Evolutionary conservation across 2,329 filamentous ascomycete genomes (phyloP).

Genomic region (Fusarium duplospermum): DNA sequence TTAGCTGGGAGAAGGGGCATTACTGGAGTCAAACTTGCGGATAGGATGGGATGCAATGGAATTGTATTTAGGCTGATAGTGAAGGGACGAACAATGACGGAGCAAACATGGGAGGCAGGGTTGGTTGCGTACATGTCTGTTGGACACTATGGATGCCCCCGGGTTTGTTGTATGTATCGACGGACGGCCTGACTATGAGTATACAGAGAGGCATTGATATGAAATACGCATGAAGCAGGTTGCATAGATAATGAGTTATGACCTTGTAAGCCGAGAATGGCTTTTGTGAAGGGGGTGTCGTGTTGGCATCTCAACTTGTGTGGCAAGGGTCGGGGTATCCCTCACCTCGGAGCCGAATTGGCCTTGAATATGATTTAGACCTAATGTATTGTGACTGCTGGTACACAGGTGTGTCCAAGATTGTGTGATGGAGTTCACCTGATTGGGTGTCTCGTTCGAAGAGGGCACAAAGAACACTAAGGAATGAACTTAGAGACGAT

Average conservation of each 20-base stretch:
- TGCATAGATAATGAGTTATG: constrained; percentile 11
- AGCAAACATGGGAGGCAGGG: constrained; percentile 10
- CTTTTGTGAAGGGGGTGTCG: neutral
- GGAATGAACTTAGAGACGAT: neutral
- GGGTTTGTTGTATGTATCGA: constrained; percentile 24
- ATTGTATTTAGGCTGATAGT: constrained; percentile 28
- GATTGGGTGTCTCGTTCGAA: neutral
- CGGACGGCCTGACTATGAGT: constrained; percentile 14
- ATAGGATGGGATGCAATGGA: constrained; percentile 31
- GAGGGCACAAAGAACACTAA: neutral
- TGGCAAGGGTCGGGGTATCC: neutral
- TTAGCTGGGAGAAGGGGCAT: constrained; percentile 24
- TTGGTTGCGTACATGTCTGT: constrained; percentile 18
- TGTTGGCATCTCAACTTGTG: neutral
- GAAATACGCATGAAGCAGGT: neutral
- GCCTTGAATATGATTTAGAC: neutral
- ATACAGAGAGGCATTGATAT: constrained; percentile 23
- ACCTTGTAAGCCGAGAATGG: neutral
- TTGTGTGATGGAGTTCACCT: neutral
- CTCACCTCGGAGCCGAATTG: neutral
- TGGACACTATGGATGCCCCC: constrained; percentile 22
- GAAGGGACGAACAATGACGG: constrained; percentile 14
- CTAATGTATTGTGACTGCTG: no score
- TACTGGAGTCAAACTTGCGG: constrained; percentile 33
- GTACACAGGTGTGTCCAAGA: neutral